A percentile compares a stretch with the other conserved stretches of the same genome.
Conservation (phyloP, 495 filamentous ascomycete genomes). For the Penicillium lividum region DNA sequence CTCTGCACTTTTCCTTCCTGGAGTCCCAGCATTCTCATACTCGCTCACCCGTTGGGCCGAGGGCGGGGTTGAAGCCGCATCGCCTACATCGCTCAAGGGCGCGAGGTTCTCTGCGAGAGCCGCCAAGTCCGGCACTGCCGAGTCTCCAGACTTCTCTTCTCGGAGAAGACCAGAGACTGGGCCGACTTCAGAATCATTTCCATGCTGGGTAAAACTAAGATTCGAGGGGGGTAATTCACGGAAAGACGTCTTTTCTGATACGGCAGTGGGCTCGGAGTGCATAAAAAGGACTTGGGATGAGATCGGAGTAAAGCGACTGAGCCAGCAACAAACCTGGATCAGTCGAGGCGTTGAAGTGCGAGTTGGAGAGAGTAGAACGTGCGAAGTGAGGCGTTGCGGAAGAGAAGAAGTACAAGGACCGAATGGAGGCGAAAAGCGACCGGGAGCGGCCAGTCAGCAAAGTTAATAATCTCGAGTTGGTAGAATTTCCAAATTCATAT, state of each 20-base stretch:
- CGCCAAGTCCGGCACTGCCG: slow-evolving; percentile 25
- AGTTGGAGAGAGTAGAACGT: slow-evolving; percentile 13
- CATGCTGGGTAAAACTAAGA: slow-evolving; percentile 68
- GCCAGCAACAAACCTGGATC: slow-evolving; percentile 51
- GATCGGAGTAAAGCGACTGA: slow-evolving; percentile 62
- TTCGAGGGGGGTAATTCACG: slow-evolving; percentile 43
- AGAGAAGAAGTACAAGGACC: not conserved
- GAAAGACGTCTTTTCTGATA: slow-evolving; percentile 54
- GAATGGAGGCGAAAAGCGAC: slow-evolving; percentile 13
- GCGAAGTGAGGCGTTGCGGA: slow-evolving; percentile 15
- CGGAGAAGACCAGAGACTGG: slow-evolving; percentile 39
- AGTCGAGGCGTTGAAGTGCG: slow-evolving; percentile 32
- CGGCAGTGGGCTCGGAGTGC: slow-evolving; percentile 75
- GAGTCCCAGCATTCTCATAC: slow-evolving; percentile 65
- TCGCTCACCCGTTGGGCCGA: slow-evolving; percentile 64
- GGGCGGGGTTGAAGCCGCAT: slow-evolving; percentile 38
- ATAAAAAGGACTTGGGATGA: slow-evolving; percentile 69
- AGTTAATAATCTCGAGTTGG: not conserved
- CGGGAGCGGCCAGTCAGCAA: slow-evolving; percentile 3
- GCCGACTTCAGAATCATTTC: slow-evolving; percentile 56
- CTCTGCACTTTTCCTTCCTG: slow-evolving; percentile 47
- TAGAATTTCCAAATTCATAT: not conserved
- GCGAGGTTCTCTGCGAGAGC: slow-evolving; percentile 30
- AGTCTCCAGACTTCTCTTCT: slow-evolving; percentile 33
- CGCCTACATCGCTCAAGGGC: slow-evolving; percentile 33